A percentile compares a stretch with the other conserved stretches of the same genome.
Evolutionary conservation across 2,329 filamentous ascomycete genomes (phyloP).

Genomic region (Cadophora sp.): DNA sequence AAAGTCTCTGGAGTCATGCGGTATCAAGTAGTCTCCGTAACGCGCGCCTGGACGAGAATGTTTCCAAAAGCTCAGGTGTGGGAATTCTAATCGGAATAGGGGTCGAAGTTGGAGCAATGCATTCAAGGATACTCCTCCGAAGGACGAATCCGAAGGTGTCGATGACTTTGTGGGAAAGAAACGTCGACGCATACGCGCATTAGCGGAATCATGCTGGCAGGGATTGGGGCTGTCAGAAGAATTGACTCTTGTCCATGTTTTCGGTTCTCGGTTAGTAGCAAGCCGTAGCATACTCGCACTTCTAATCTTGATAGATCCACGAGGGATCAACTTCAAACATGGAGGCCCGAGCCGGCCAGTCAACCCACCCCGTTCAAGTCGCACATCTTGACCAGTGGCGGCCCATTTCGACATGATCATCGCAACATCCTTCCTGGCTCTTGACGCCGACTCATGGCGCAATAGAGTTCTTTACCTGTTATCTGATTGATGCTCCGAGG

Average conservation of each 20-base stretch:
- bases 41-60: not conserved
- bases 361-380: slow-evolving; percentile 2
- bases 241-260: slow-evolving; percentile 3
- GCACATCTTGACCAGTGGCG: not conserved
- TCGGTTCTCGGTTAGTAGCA: not conserved
- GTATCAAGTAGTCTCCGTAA: not conserved
- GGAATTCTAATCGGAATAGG: not conserved
- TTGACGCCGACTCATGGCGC: slow-evolving; percentile 9
- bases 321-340: slow-evolving; percentile 1
- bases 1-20: not conserved
- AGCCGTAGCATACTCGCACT: not conserved
- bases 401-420: not conserved
- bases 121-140: not conserved
- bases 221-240: slow-evolving; percentile 7
- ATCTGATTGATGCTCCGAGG: slow-evolving; percentile 1
- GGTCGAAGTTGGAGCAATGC: not conserved
- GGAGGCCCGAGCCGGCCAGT: slow-evolving; percentile 15
- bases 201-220: slow-evolving; percentile 13
- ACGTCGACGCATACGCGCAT: slow-evolving; percentile 6
- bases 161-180: not conserved
- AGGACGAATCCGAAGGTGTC: not conserved
- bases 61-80: not conserved
- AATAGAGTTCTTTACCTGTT: slow-evolving; percentile 1
- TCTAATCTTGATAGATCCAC: slow-evolving; percentile 5
- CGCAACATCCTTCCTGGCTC: slow-evolving; percentile 4